A percentile compares a stretch with the other conserved stretches of the same genome.
Evolutionary conservation across 257 asterid genomes (phyloP).

Genomic region (Plectranthus barbatus): DNA sequence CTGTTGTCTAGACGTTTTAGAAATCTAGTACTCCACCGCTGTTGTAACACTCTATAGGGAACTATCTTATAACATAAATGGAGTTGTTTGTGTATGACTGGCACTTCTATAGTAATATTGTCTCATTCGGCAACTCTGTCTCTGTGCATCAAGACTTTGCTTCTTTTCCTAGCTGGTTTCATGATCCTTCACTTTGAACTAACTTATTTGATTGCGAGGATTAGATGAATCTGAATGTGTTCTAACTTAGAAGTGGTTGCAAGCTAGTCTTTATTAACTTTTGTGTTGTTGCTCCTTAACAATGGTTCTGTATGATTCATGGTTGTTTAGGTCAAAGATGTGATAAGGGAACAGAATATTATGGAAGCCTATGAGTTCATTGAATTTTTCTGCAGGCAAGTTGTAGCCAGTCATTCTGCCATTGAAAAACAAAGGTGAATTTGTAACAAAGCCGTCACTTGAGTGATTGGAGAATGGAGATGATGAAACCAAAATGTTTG

Average conservation of each 20-base stretch:
- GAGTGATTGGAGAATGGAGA: neutral
- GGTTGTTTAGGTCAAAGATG: conserved; percentile 73
- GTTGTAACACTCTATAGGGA: no score
- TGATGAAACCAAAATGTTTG: neutral
- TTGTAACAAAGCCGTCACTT: neutral
- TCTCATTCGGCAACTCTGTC: neutral
- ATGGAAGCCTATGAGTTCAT: conserved; percentile 92
- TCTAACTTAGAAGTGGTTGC: neutral
- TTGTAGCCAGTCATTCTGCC: conserved; percentile 74
- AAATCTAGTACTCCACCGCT: neutral
- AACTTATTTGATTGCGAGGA: no score
- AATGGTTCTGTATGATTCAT: neutral
- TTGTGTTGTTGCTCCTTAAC: neutral
- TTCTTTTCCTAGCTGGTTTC: neutral
- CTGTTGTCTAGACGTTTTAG: no score
- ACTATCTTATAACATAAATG: neutral
- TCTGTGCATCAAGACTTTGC: neutral
- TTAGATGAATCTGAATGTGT: no score
- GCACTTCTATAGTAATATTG: neutral
- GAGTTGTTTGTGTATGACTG: neutral
- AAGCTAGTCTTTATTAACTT: no score
- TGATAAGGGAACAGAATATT: conserved; percentile 82
- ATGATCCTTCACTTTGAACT: neutral
- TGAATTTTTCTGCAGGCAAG: conserved; percentile 85
- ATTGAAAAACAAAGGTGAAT: conserved; percentile 77